phyloP scores from a whole-genome alignment of 306 rosid species.

The Dryas drummondii region DNA sequence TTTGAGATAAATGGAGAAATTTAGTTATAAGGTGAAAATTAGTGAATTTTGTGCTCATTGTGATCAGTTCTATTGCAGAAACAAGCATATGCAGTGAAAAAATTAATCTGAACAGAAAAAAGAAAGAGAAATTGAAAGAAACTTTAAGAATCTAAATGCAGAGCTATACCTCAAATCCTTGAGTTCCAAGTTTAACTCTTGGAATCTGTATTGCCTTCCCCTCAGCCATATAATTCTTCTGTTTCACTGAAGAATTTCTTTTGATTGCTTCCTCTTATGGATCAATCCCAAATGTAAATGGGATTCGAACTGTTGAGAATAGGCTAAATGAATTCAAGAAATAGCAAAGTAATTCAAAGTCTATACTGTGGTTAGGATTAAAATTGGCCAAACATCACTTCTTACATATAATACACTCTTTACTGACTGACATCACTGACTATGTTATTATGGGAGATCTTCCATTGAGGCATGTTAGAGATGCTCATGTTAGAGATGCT shows the following conservation, averaged over 20 bases:
- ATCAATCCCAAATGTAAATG: neutral
- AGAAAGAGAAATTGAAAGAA: neutral
- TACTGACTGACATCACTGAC: too few relatives aligned
- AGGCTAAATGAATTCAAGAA: too few relatives aligned
- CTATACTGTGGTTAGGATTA: too few relatives aligned
- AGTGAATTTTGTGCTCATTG: neutral
- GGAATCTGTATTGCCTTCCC: conserved; percentile 25
- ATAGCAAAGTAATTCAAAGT: neutral
- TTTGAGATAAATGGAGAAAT: too few relatives aligned
- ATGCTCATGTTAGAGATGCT: too few relatives aligned
- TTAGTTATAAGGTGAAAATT: neutral
- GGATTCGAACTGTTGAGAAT: too few relatives aligned
- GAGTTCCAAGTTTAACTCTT: conserved; percentile 45
- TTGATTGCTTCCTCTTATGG: neutral
- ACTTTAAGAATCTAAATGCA: neutral
- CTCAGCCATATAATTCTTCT: conserved; percentile 31
- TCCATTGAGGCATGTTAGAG: too few relatives aligned
- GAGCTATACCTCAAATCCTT: conserved; percentile 42
- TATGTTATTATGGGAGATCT: too few relatives aligned
- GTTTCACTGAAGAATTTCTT: too few relatives aligned
- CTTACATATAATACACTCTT: too few relatives aligned
- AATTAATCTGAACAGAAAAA: neutral
- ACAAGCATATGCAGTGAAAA: neutral
- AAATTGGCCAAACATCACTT: too few relatives aligned
- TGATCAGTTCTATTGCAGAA: neutral